Conservation (phyloP, 2,329 filamentous ascomycete genomes). For the Penicillium freii region DNA sequence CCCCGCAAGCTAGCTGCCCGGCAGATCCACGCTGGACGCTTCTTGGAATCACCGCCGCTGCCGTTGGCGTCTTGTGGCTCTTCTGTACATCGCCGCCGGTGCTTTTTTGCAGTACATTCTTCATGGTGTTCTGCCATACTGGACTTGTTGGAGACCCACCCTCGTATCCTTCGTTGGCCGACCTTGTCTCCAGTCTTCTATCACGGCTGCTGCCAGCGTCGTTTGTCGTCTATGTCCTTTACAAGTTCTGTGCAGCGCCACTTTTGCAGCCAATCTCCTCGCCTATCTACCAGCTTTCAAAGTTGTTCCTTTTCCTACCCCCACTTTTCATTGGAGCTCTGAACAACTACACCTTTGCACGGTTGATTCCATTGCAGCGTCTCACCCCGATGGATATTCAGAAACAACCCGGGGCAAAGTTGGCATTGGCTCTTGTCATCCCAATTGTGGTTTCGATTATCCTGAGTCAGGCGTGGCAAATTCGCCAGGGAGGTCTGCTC, state of each 20-base stretch:
- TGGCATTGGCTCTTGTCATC: conserved; percentile 76
- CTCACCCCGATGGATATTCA: conserved; percentile 86
- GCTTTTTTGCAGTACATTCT: conserved; percentile 82
- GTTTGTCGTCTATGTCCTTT: conserved; percentile 85
- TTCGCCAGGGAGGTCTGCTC: conserved; percentile 80
- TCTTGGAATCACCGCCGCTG: conserved; percentile 75
- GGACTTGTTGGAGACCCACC: conserved; percentile 88
- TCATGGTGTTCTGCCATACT: conserved; percentile 83
- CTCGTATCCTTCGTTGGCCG: conserved; percentile 62
- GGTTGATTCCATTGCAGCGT: conserved; percentile 84
- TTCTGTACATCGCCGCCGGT: conserved; percentile 75
- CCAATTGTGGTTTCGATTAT: conserved; percentile 67
- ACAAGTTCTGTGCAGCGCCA: conserved; percentile 74
- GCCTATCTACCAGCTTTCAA: conserved; percentile 68
- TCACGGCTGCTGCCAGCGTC: conserved; percentile 82
- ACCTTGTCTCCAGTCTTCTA: conserved; percentile 72
- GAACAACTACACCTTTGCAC: conserved; percentile 90
- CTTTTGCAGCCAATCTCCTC: conserved; percentile 68
- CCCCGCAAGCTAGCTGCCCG: conserved; percentile 59
- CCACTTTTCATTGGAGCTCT: conserved; percentile 86
- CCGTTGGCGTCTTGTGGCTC: conserved; percentile 73
- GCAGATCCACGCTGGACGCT: conserved; percentile 81
- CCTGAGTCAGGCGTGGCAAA: conserved; percentile 75
- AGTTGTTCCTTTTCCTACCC: conserved; percentile 85
- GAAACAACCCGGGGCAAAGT: conserved; percentile 83